phyloP scores from a whole-genome alignment of 1,284 basidiomycete genomes.

The Stygiomarasmius scandens region DNA sequence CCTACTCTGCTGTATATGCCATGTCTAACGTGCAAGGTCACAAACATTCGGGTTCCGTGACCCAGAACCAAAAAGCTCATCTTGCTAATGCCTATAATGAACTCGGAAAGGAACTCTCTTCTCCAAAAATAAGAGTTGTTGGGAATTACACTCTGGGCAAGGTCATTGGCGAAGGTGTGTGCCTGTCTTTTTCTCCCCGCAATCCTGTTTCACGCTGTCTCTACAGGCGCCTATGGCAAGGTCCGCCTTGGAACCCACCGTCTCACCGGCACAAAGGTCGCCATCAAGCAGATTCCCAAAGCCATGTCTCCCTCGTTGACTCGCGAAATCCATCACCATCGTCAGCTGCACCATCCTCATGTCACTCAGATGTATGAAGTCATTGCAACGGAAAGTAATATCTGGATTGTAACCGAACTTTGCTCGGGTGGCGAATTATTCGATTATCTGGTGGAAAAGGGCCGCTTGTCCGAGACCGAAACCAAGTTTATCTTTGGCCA shows the following conservation, averaged over 20 bases:
- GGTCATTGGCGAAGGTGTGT: conserved; percentile 93
- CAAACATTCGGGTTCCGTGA: conserved; percentile 65
- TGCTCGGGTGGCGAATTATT: conserved; percentile 97
- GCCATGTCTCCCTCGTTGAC: conserved; percentile 87
- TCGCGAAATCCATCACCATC: conserved; percentile 97
- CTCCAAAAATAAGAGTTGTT: conserved; percentile 86
- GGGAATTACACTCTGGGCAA: conserved; percentile 96
- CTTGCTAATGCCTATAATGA: conserved; percentile 96
- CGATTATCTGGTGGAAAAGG: conserved; percentile 96
- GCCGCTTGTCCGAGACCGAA: conserved; percentile 83
- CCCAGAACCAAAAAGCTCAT: conserved; percentile 81
- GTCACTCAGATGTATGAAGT: conserved; percentile 97
- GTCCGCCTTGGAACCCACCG: conserved; percentile 93
- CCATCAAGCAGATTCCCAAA: conserved; percentile 98
- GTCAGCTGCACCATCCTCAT: conserved; percentile 93
- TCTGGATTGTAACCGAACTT: conserved; percentile 97
- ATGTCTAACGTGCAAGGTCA: conserved; percentile 47
- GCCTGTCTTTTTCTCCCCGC: neutral
- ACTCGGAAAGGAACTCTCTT: conserved; percentile 92
- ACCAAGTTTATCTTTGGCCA: conserved; percentile 88
- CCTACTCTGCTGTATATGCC: conserved; percentile 20
- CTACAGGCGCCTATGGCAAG: conserved; percentile 87
- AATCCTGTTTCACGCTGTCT: conserved; percentile 1
- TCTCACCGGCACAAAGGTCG: conserved; percentile 85
- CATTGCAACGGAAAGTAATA: conserved; percentile 91